Evolutionary conservation across 1,284 basidiomycete species (phyloP).

Genomic region (Inonotus hispidus): DNA sequence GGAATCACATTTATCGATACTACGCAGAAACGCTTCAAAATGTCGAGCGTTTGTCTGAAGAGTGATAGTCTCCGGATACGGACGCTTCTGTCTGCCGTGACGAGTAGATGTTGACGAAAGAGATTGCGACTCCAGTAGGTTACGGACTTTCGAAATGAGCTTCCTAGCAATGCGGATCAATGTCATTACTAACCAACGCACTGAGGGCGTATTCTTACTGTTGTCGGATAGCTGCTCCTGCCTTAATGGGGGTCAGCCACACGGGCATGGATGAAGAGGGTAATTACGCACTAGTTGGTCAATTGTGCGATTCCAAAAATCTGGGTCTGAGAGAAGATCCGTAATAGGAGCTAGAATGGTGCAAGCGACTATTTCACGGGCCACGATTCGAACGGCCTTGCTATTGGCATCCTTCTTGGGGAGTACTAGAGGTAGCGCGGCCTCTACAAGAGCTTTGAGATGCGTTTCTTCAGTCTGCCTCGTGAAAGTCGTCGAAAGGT

Average conservation of each 20-base stretch:
- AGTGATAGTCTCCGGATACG: conserved; percentile 61
- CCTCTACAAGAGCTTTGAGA: conserved; percentile 66
- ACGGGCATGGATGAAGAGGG: conserved; percentile 17
- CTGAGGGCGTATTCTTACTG: conserved; percentile 47
- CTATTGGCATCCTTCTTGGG: conserved; percentile 74
- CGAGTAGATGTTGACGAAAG: conserved; percentile 43
- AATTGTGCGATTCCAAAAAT: conserved; percentile 93
- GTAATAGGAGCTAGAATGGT: conserved; percentile 81
- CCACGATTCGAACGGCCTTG: conserved; percentile 64
- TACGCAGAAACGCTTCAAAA: conserved; percentile 85
- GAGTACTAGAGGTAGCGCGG: conserved; percentile 64
- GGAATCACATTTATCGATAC: conserved; percentile 77
- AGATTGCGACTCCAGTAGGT: conserved; percentile 76
- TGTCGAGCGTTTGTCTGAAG: conserved; percentile 73
- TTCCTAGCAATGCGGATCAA: conserved; percentile 40
- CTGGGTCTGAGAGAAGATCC: conserved; percentile 90
- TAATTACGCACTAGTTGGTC: conserved; percentile 73
- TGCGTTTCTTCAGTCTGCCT: conserved; percentile 87
- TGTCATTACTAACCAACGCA: not conserved
- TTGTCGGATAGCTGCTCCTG: conserved; percentile 84
- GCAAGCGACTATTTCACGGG: conserved; percentile 81
- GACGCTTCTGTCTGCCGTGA: conserved; percentile 32
- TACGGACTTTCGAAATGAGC: conserved; percentile 78
- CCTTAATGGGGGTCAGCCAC: conserved; percentile 39
- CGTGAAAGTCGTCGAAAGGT: conserved; percentile 82